These are phyloP conservation scores for Tolypocladium ovalisporum DNA, from an alignment of 2,329 filamentous ascomycete genomes.

Conservation along the genomic window DNA sequence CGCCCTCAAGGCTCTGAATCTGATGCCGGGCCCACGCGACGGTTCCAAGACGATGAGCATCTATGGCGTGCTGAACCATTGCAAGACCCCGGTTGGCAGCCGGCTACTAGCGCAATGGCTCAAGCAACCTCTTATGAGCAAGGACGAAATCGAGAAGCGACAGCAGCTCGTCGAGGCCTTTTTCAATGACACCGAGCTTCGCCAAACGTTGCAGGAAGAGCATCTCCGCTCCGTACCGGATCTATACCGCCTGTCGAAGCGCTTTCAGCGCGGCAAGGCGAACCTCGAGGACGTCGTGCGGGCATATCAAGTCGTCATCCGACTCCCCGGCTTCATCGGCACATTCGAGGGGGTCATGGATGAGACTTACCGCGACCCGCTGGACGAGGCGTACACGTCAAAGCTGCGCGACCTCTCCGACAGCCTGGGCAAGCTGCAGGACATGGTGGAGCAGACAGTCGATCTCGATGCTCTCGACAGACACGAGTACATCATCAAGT, in stretches of 20 bases:
- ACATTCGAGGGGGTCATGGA: slow-evolving; percentile 93
- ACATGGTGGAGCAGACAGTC: slow-evolving; percentile 98
- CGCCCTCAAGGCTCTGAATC: slow-evolving; percentile 83
- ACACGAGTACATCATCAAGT: slow-evolving; percentile 98
- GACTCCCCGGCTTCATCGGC: slow-evolving; percentile 78
- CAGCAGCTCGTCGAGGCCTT: slow-evolving; percentile 95
- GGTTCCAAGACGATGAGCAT: slow-evolving; percentile 97
- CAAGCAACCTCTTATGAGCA: slow-evolving; percentile 92
- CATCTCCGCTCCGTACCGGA: slow-evolving; percentile 90
- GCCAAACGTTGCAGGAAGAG: slow-evolving; percentile 94
- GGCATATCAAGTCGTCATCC: slow-evolving; percentile 88
- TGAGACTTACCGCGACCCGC: slow-evolving; percentile 76
- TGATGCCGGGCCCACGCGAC: slow-evolving; percentile 92
- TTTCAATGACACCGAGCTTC: slow-evolving; percentile 79
- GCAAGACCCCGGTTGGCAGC: slow-evolving; percentile 91
- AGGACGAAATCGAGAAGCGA: slow-evolving; percentile 76
- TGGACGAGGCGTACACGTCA: slow-evolving; percentile 78
- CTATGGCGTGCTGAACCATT: slow-evolving; percentile 89
- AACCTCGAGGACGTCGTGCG: slow-evolving; percentile 92
- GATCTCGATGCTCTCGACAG: slow-evolving; percentile 91
- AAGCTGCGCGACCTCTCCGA: slow-evolving; percentile 70
- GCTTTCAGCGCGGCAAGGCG: slow-evolving; percentile 84
- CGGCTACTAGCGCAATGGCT: slow-evolving; percentile 89
- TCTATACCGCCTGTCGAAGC: slow-evolving; percentile 84
- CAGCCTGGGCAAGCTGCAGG: slow-evolving; percentile 74